phyloP scores from a whole-genome alignment of 2,329 filamentous ascomycete species.

The Xylariaceae sp. region DNA sequence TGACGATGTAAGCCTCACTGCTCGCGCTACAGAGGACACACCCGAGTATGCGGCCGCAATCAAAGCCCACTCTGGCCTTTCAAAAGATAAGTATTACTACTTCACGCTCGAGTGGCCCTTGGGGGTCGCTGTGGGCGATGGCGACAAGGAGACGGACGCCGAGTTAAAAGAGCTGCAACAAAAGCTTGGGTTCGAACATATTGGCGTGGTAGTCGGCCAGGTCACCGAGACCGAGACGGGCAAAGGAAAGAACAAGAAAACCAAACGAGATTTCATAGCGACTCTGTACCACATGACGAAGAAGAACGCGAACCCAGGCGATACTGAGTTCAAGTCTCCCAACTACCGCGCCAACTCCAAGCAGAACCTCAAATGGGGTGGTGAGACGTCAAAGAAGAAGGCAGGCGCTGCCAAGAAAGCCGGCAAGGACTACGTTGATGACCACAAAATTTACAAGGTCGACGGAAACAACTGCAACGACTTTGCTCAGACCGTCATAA shows the following conservation, averaged over 20 bases:
- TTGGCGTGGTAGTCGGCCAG: conserved; percentile 23
- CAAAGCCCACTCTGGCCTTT: background rate
- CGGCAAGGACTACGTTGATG: conserved; percentile 4
- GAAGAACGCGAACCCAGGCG: background rate
- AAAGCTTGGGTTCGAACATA: conserved; percentile 23
- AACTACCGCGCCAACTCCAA: conserved; percentile 1
- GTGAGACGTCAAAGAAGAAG: conserved; percentile 18
- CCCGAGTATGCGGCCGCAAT: conserved; percentile 1
- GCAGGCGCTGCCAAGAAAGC: background rate
- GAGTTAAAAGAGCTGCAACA: conserved; percentile 18
- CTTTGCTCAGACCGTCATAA: conserved; percentile 6
- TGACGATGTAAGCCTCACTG: background rate
- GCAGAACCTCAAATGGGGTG: conserved; percentile 7
- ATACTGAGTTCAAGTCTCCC: background rate
- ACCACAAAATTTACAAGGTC: conserved; percentile 16
- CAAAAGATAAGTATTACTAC: conserved; percentile 20
- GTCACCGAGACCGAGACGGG: conserved; percentile 16
- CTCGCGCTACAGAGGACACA: background rate
- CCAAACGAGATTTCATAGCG: conserved; percentile 17
- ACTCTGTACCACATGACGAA: conserved; percentile 21
- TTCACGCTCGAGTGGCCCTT: conserved; percentile 14
- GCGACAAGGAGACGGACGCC: conserved; percentile 4
- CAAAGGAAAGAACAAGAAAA: conserved; percentile 5
- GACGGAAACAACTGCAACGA: conserved; percentile 26
- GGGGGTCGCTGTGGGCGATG: background rate